Base-by-base conservation (phyloP, 306 rosid genomes). In the Elaeagnus macrophylla region DNA sequence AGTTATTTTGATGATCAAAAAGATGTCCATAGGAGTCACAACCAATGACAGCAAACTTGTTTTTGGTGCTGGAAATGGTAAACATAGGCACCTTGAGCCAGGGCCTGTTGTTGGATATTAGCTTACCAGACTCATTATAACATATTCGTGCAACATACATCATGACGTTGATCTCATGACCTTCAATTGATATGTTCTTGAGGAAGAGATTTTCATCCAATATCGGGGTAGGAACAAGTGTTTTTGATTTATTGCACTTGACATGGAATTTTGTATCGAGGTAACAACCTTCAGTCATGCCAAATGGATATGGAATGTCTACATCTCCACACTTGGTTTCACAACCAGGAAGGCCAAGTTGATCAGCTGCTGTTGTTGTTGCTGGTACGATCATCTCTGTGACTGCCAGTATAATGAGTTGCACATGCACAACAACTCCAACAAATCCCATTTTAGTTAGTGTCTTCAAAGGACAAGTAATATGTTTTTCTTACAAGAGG, bases 31-130 rank as follows among this genome's bases (percentile, higher is more conserved):
- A 50, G 6, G 64, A 39, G 57, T 66, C 64, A 20, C 71, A 49
- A 7, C 71, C 64, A 38, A 57, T 41, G 13, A 61, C 71, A 41
- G 20, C 20, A 38, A 66, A 56, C 64, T 15, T 59, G 54, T 47
- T 59, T 18, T 48, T 38, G 18, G 54, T 0, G 1, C 12, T 12
- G 6, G 64, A 59, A 1, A 59, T 12, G 16, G 54, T 59, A 8
- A 46, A 48, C 13, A 8, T 38, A 17, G 54, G 13, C 35, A 47
- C 8, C 0, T 6, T 6, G 32, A 45, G 20, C 13, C 1, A 13
- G 8, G 40, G 39, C 3, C 6, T 7, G 39, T 12, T 42, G 9
- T 12, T 12, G 10, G 3, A 5, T 8, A 7, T 10, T 50, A 8
- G 37, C 1, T 6, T 6, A 0, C 61, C 61, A 7, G 7, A 3